Evolutionary conservation across 345 rosid genomes (phyloP).

Genomic region (Angophora floribunda): DNA sequence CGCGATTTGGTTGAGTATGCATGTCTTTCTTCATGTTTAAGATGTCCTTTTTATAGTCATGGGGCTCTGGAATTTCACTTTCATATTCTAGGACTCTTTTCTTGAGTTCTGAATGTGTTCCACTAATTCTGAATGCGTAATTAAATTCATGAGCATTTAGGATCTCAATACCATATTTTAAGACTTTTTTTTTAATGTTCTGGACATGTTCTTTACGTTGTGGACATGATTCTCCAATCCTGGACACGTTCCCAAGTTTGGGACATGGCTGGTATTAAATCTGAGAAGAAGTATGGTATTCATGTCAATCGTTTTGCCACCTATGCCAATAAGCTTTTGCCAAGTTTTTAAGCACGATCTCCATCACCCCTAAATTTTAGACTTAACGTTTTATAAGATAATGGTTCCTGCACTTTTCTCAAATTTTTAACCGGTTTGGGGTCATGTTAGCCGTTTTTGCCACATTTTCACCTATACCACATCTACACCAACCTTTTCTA

Average conservation of each 20-base stretch:
- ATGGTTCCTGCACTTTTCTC: neutral
- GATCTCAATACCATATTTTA: neutral
- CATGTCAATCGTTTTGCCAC: neutral
- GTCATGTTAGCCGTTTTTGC: neutral
- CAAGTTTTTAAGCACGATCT: neutral
- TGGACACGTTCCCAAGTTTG: neutral
- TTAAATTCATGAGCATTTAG: neutral
- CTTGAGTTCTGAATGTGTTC: neutral
- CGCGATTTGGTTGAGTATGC: too few species aligned
- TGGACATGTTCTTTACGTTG: neutral
- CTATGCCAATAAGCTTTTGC: neutral
- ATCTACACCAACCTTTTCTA: neutral
- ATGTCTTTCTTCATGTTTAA: too few species aligned
- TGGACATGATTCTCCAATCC: neutral
- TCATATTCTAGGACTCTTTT: neutral
- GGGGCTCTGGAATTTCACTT: neutral
- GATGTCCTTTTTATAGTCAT: neutral
- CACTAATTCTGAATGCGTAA: neutral
- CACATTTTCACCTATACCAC: accelerated
- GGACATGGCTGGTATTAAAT: neutral
- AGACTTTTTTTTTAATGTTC: neutral
- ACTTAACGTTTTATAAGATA: neutral
- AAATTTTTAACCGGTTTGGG: neutral
- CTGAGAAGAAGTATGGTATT: neutral
- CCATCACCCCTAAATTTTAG: neutral